Evolutionary conservation across 345 rosid genomes (phyloP), one percentile per base, ranked within the genome.

Genomic region (Cochlearia excelsa): DNA sequence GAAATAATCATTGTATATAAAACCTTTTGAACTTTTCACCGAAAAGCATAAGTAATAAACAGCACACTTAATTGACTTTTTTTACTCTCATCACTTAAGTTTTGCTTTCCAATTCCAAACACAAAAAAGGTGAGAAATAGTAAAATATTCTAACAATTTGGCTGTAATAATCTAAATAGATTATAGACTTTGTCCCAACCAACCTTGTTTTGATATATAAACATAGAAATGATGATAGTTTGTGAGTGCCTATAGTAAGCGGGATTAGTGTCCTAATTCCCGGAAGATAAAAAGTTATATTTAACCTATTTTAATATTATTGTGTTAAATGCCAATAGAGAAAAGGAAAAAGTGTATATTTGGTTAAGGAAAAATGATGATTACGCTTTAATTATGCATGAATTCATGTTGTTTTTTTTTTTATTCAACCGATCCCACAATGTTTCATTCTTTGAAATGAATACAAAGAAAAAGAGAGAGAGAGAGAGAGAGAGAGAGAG

Each of bases 21-120:
- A 38, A 45, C 60, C 33, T 61, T 70, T 62, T 26, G 0, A 49
- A 55, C 74, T 69, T 69, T 70, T 64, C 70, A 70, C 74, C 74
- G 74, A 70, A 70, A 70, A 70, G 70, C 70, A 64, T 26, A 64
- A 51, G 70, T 52, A 70, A 70, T 63, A 51, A 70, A 63, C 70
- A 51, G 75, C 70, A 58, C 66, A 64, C 70, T 57, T 70, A 57
- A 27, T 57, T 57, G 75, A 70, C 75, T 64, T 70, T 57, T 31
- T 51, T 2, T 3, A 64, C 61, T 34, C 51, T 48, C 48, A 62
- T 69, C 52, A 48, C 53, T 7, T 49, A 6, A 26, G 4, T 48
- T 23, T 48, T 56, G 43, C 60, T 53, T 38, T 62, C 43, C 42
- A 57, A 37, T 50, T 50, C 54, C 42, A 41, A 27, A 27, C 4